Percentiles rank a stretch among this genome's conserved stretches.
Evolutionary conservation across 768 basidiomycete genomes (phyloP).

Genomic region (Agaricus blazei): DNA sequence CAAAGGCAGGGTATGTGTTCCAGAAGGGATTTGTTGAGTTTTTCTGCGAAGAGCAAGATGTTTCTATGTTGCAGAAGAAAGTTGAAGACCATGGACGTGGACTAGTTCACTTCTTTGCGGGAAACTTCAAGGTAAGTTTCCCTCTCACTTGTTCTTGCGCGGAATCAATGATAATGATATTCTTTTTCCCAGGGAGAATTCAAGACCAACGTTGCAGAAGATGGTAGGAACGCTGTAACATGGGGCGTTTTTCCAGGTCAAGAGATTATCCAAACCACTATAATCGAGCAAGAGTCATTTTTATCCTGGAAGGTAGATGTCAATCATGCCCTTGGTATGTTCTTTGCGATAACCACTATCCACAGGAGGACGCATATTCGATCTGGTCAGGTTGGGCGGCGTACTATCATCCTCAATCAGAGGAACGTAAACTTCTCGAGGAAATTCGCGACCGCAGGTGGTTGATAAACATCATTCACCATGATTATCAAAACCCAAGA

Average conservation of each 20-base stretch:
- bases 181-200: constrained; percentile 59
- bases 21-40: constrained; percentile 99
- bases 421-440: constrained; percentile 71
- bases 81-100: constrained; percentile 50
- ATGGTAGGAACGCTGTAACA: constrained; percentile 89
- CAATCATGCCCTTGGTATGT: background rate
- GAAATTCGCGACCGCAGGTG: constrained; percentile 68
- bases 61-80: constrained; percentile 54
- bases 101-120: constrained; percentile 85
- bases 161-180: background rate
- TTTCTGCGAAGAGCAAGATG: constrained; percentile 63
- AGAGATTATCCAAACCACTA: constrained; percentile 93
- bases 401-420: constrained; percentile 73
- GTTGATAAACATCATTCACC: constrained; percentile 91
- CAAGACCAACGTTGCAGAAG: constrained; percentile 72
- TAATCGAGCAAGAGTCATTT: constrained; percentile 94
- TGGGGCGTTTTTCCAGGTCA: constrained; percentile 99
- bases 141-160: constrained; percentile 12
- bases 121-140: constrained; percentile 59
- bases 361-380: constrained; percentile 90
- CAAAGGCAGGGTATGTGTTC: constrained; percentile 87
- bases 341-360: constrained; percentile 4
- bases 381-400: constrained; percentile 96
- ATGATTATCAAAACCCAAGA: constrained; percentile 77
- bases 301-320: constrained; percentile 85